These are phyloP conservation scores for Monosporozyma siamensis DNA, from an alignment of 805 yeast species.

Conservation along the genomic window DNA sequence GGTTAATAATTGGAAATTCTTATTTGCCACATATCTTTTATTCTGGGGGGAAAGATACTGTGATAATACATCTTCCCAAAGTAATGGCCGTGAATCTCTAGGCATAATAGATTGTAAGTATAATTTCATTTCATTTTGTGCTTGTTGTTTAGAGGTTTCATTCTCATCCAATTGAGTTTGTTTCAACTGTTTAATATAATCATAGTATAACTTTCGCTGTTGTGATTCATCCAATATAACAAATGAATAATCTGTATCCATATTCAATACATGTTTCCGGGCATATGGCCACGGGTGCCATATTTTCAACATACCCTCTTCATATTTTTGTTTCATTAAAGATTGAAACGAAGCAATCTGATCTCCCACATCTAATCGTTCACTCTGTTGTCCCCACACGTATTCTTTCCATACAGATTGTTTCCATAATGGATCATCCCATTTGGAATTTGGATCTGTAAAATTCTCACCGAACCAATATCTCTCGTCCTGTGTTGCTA, in stretches of 20 bases:
- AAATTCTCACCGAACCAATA: slow-evolving; percentile 47
- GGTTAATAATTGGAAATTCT: slow-evolving; percentile 42
- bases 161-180: slow-evolving; percentile 18
- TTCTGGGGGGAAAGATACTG: slow-evolving; percentile 33
- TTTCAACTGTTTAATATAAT: slow-evolving; percentile 38
- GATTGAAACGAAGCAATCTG: neutral
- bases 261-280: neutral
- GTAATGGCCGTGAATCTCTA: slow-evolving; percentile 4
- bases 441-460: neutral
- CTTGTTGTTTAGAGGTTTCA: slow-evolving; percentile 34
- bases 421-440: slow-evolving; percentile 42
- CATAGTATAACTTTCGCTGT: slow-evolving; percentile 16
- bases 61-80: slow-evolving; percentile 21
- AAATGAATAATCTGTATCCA: slow-evolving; percentile 1
- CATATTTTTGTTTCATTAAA: neutral
- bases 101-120: slow-evolving; percentile 32
- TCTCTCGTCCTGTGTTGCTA: slow-evolving; percentile 46
- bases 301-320: neutral
- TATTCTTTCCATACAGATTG: slow-evolving; percentile 34
- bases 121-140: slow-evolving; percentile 42
- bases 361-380: neutral
- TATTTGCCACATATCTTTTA: slow-evolving; percentile 48
- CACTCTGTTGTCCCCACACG: neutral
- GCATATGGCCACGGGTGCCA: slow-evolving; percentile 1
- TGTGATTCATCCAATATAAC: neutral